phyloP scores from a whole-genome alignment of 768 basidiomycete genomes.

The Termitomyces sp. region DNA sequence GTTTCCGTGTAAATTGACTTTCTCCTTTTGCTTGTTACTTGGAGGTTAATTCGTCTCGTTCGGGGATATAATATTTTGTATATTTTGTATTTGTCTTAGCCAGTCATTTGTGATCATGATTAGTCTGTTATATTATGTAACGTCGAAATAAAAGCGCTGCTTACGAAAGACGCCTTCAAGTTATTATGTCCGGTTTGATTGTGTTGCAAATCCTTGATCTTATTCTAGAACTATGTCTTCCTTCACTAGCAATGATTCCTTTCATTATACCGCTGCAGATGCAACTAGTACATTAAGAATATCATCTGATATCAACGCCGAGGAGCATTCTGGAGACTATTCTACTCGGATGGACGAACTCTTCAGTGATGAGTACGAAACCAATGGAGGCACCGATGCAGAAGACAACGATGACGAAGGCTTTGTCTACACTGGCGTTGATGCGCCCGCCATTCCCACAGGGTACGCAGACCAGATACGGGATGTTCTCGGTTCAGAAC shows the following conservation, averaged over 20 bases:
- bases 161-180: not conserved
- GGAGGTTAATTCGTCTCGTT: not conserved
- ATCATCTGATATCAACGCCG: constrained; percentile 28
- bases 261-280: constrained; percentile 10
- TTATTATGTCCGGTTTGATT: not conserved
- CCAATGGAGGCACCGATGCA: constrained; percentile 18
- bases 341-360: constrained; percentile 67
- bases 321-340: constrained; percentile 49
- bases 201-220: not conserved
- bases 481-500: constrained; percentile 67
- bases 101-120: not conserved
- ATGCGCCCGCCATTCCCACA: constrained; percentile 42
- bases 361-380: constrained; percentile 39
- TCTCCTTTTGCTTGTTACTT: not conserved
- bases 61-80: not conserved
- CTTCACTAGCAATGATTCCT: not conserved
- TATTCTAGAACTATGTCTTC: not conserved
- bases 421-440: constrained; percentile 72
- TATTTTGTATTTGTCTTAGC: not conserved
- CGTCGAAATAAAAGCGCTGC: not conserved
- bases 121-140: constrained; percentile 5
- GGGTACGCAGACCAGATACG: constrained; percentile 66
- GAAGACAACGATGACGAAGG: constrained; percentile 52
- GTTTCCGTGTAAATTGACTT: not conserved
- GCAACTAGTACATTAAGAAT: constrained; percentile 17